Evolutionary conservation across 257 asterid species (phyloP), one percentile per base, ranked within the genome.

Genomic region (Vinca minor): DNA sequence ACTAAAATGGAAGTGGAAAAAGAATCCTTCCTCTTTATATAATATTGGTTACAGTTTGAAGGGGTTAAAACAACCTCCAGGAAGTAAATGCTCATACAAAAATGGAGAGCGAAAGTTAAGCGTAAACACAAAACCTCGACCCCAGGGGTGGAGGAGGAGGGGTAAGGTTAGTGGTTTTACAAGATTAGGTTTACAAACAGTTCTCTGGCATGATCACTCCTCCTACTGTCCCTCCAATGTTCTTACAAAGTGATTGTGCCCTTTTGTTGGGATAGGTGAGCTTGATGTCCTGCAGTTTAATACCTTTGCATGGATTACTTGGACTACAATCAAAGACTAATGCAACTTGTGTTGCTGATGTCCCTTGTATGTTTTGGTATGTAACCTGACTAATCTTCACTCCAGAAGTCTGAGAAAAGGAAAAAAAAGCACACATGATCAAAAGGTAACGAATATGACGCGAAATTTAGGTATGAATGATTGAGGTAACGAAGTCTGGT

Each of bases 241-340:
- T 41, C 17, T 13, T 41, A 41, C 46, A 41, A 38, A 49, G 26
- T 25, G 45, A 42, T 10, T 39, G 12, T 36, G 28, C 34, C 59
- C 21, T 44, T 17, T 8, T 44, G 6, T 15, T 15, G 17, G 17
- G 5, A 44, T 44, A 44, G 49, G 21, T 44, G 8, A 44, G 49
- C 49, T 17, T 82, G 14, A 87, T 84, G 70, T 87, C 92, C 17
- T 28, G 71, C 29, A 82, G 21, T 54, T 41, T 81, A 59, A 87
- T 82, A 1, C 66, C 79, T 23, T 44, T 74, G 66, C 95, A 87
- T 62, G 91, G 89, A 68, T 72, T 82, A 25, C 77, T 79, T 31
- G 83, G 74, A 68, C 89, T 84, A 26, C 95, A 84, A 28, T 84
- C 82, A 63, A 87, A 87, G 2, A 50, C 65, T 78, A 87, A 75